Base-by-base conservation (phyloP, 257 asterid species). In the Voacanga thouarsii region DNA sequence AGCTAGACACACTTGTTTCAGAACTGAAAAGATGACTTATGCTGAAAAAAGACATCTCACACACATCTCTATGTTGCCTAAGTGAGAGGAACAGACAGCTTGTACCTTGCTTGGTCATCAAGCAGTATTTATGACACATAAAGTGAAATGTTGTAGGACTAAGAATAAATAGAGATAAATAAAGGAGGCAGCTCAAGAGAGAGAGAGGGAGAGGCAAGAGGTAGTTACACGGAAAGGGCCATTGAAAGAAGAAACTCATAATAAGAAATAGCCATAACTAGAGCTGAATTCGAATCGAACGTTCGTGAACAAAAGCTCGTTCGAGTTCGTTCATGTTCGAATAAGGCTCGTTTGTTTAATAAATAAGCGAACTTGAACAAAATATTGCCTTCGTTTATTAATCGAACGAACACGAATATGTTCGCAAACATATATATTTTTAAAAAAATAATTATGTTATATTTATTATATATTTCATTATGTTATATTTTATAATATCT, bases 1-100 rank as follows among this genome's bases (percentile, higher is more conserved):
- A 44, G 67, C 76, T 9, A 68, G 73, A 68, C 47, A 26, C 71
- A 68, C 47, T 16, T 66, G 49, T 66, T 37, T 21, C 33, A 66
- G 33, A 74, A 76, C 65, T 57, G 11, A 30, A 39, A 63, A 33
- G 66, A 30, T 45, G 41, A 65, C 65, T 10, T 28, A 23, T 6
- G 43, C n/a, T 49, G n/a, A 23, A 66, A 65, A 47, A 28, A 51
- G 56, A 77, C 50, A 44, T 28, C 77, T 9, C 49, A 8, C 41
- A 39, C 70, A 12, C 15, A 41, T 56, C 23, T 12, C 30, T 28
- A 57, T 39, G 71, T 26, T 7, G 45, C n/a, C 39, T 14, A 57
- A 57, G 9, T 68, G 50, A 56, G 12, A 68, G 68, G 49, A 69
- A 23, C 30, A 68, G 26, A n/a, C 47, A 70, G 10, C 45, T 18